These are phyloP conservation scores for Flaveria trinervia DNA, from an alignment of 129 eudicot genomes.

Conservation along the genomic window DNA sequence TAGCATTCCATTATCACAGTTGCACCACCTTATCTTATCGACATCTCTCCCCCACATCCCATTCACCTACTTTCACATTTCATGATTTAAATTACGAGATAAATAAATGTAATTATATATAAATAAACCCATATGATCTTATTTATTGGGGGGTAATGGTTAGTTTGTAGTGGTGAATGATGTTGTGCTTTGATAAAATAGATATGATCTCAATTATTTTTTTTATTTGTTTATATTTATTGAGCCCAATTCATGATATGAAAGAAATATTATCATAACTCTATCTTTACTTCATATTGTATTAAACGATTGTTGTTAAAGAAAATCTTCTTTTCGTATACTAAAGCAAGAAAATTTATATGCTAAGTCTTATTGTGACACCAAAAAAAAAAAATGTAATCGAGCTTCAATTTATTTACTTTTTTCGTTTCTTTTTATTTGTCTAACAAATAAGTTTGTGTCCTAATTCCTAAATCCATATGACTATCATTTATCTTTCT, in stretches of 20 bases:
- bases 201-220: slow-evolving; percentile 18
- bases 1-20: slow-evolving; percentile 47
- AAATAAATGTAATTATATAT: not conserved
- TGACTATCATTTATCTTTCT: too few species aligned
- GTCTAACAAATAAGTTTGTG: too few species aligned
- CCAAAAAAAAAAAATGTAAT: too few species aligned
- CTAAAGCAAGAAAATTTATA: too few species aligned
- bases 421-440: too few species aligned
- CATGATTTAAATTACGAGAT: slow-evolving; percentile 19
- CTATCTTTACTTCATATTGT: not conserved
- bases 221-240: slow-evolving; percentile 8
- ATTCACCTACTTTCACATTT: slow-evolving; percentile 30
- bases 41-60: slow-evolving; percentile 51
- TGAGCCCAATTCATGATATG: slow-evolving; percentile 19
- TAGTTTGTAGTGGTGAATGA: too few species aligned
- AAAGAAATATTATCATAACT: not conserved
- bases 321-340: too few species aligned
- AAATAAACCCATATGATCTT: not conserved
- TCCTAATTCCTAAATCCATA: too few species aligned
- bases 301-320: not conserved
- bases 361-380: too few species aligned
- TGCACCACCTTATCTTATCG: slow-evolving; percentile 69
- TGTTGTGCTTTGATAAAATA: too few species aligned
- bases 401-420: too few species aligned
- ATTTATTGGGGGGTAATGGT: too few species aligned